phyloP scores from a whole-genome alignment of 2,329 filamentous ascomycete species.

The Decorospora gaudefroyi region DNA sequence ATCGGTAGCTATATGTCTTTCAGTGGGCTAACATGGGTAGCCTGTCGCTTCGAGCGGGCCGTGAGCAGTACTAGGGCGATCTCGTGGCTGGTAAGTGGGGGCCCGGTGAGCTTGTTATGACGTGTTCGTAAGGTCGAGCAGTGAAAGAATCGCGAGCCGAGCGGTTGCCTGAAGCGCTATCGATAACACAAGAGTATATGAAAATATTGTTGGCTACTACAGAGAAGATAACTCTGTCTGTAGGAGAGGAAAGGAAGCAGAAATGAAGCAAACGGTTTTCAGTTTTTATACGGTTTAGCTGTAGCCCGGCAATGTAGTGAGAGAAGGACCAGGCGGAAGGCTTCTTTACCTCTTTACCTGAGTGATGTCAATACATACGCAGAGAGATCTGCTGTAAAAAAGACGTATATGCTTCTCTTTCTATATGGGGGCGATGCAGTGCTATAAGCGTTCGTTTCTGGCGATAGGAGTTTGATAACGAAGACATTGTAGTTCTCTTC shows the following conservation, averaged over 20 bases:
- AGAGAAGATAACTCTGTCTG: background rate
- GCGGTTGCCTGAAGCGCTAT: background rate
- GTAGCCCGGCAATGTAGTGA: background rate
- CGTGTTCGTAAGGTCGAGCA: background rate
- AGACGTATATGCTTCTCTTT: background rate
- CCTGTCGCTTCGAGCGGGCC: background rate
- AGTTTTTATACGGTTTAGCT: background rate
- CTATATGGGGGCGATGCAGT: too few species aligned
- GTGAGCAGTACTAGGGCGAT: background rate
- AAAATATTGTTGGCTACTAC: background rate
- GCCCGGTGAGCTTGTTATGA: background rate
- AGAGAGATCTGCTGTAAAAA: too few species aligned
- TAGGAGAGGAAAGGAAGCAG: background rate
- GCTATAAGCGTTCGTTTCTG: too few species aligned
- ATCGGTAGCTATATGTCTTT: background rate
- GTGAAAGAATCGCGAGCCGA: conserved; percentile 6
- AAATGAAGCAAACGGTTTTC: background rate
- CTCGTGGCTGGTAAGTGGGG: background rate
- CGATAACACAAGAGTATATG: background rate
- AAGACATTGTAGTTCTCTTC: too few species aligned
- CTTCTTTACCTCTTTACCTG: background rate
- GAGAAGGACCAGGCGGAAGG: background rate
- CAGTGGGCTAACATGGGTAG: background rate
- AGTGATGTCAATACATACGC: background rate
- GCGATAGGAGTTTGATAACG: too few species aligned